Base-by-base conservation (phyloP, 1,284 basidiomycete species). In the Cryptococcus sp. region DNA sequence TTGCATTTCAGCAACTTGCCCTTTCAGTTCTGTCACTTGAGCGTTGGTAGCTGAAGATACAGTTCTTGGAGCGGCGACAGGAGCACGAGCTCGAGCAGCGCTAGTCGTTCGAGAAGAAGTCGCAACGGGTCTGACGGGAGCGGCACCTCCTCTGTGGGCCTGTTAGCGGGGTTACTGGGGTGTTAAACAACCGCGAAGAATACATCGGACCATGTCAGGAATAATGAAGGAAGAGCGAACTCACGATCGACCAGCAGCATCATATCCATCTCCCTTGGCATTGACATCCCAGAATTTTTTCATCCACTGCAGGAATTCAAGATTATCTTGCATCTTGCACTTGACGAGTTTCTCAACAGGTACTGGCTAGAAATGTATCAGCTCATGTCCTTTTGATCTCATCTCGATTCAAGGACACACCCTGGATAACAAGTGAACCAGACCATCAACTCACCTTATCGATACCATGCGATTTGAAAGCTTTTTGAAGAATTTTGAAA, bases 241-340 rank as follows among this genome's bases (percentile, higher is more conserved):
- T 65, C 53, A 76, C 74, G 70, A 60, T 63, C 76, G 62, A 10
- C 80, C 90, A 1, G 88, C 85, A 0, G 96, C 81, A 72, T 98
- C 93, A 72, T 99, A 99, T 5, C 82, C 83, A 54, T 89, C 86
- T 0, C 94, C 95, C 4, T 86, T 84, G 72, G 86, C 94, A 80
- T 96, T 90, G 46, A 83, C 79, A 71, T 98, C 93, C 95, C 96
- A 98, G 78, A 87, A 97, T 53, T 88, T 88, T 73, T 94, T 94
- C 70, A 92, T 83, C 95, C 95, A 98, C 77, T 99, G 95, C 55
- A 95, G 75, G 78, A 98, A 98, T 76, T 99, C 96, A 65, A 99
- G 86, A 78, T 99, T 99, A 78, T 98, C 96, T 87, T 98, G 96
- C 95, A 98, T 98, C 81, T 98, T 98, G 82, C 95, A 76, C 79